These are phyloP conservation scores for Rhizopus arrhizus DNA, from an alignment of 371 early-diverging fungal species.

Conservation along the genomic window DNA sequence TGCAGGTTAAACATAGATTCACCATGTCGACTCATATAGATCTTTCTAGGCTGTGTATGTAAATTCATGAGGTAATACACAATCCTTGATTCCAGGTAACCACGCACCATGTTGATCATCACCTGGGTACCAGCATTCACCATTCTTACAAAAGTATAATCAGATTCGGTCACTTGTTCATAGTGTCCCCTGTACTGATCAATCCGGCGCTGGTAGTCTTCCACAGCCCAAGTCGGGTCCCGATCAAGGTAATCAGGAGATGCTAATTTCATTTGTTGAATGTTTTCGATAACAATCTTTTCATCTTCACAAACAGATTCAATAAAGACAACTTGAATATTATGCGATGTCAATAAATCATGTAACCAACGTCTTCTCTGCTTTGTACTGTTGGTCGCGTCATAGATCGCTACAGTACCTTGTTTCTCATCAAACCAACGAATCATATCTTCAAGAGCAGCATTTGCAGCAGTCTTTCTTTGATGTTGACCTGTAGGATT, in stretches of 20 bases:
- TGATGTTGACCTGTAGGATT: constrained; percentile 75
- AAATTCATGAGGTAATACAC: constrained; percentile 98
- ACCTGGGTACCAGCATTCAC: constrained; percentile 93
- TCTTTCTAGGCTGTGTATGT: constrained; percentile 90
- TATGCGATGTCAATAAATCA: constrained; percentile 64
- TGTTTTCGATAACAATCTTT: constrained; percentile 83
- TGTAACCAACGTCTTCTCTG: constrained; percentile 77
- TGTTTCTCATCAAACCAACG: constrained; percentile 83
- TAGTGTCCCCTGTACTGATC: constrained; percentile 89
- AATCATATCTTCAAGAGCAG: constrained; percentile 90
- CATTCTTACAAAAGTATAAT: constrained; percentile 86
- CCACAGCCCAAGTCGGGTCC: constrained; percentile 68
- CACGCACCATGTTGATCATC: constrained; percentile 87
- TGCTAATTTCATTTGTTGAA: constrained; percentile 90
- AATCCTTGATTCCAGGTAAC: constrained; percentile 92
- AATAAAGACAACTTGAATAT: constrained; percentile 91
- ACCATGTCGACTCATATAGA: constrained; percentile 92
- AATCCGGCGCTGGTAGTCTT: constrained; percentile 83
- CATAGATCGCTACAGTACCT: constrained; percentile 89
- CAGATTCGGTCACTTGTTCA: constrained; percentile 81
- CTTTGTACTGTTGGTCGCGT: constrained; percentile 95
- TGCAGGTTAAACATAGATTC: constrained; percentile 86
- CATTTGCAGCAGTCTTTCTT: constrained; percentile 80
- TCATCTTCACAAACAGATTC: constrained; percentile 94
- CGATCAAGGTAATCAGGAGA: constrained; percentile 91